These are phyloP conservation scores for Zostera marina DNA, from an alignment of 116 monocot genomes.

Conservation along the genomic window DNA sequence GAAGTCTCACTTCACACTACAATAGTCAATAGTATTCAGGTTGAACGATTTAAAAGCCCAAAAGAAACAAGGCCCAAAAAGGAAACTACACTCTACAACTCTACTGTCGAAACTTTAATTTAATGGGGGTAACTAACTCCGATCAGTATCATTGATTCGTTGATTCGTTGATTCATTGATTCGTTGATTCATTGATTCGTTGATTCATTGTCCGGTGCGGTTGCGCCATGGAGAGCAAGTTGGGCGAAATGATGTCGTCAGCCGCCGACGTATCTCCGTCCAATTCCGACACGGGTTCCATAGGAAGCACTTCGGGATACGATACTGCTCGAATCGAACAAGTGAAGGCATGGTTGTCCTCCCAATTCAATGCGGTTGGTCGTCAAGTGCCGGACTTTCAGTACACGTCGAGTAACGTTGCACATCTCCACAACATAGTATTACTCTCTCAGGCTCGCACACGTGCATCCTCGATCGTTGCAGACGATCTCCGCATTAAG, in stretches of 20 bases:
- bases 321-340: slow-evolving; percentile 45
- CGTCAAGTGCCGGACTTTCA: slow-evolving; percentile 61
- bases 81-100: too few species aligned
- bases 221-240: slow-evolving; percentile 18
- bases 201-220: too few species aligned
- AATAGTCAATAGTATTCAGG: too few species aligned
- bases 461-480: slow-evolving; percentile 55
- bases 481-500: slow-evolving; percentile 55
- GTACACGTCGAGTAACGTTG: slow-evolving; percentile 54
- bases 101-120: too few species aligned
- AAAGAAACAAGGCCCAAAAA: too few species aligned
- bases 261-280: slow-evolving; percentile 6
- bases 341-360: slow-evolving; percentile 52
- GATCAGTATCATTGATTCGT: too few species aligned
- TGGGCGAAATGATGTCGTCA: slow-evolving; percentile 16
- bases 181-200: too few species aligned
- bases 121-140: too few species aligned
- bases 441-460: slow-evolving; percentile 57
- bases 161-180: too few species aligned
- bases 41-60: too few species aligned
- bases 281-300: slow-evolving; percentile 12
- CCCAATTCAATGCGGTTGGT: slow-evolving; percentile 52
- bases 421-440: slow-evolving; percentile 54
- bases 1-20: too few species aligned
- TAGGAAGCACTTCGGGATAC: slow-evolving; percentile 4